Percentiles rank a stretch among this genome's conserved stretches.
Conservation (phyloP, 352 stramenopile species). For the Globisporangium nunn region DNA sequence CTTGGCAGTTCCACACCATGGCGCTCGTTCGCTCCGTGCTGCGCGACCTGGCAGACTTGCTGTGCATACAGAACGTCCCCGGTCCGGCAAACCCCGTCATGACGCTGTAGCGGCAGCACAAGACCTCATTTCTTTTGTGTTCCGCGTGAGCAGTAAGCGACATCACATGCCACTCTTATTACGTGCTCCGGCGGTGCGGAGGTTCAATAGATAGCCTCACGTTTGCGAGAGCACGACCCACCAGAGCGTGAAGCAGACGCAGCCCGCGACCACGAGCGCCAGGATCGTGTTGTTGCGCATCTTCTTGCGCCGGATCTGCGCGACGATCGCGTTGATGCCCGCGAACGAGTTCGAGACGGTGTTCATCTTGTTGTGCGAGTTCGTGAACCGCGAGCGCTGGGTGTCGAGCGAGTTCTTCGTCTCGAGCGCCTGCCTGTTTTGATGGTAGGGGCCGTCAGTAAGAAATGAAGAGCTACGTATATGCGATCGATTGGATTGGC, state of each 20-base stretch:
- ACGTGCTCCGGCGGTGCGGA: too few relatives aligned
- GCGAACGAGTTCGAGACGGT: conserved; percentile 88
- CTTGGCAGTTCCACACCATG: conserved; percentile 38
- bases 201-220: conserved; percentile 15
- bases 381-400: conserved; percentile 86
- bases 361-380: conserved; percentile 77
- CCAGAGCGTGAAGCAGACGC: conserved; percentile 96
- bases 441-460: too few relatives aligned
- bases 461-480: too few relatives aligned
- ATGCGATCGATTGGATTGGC: too few relatives aligned
- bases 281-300: conserved; percentile 96
- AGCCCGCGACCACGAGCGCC: conserved; percentile 92
- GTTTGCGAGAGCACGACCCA: conserved; percentile 82
- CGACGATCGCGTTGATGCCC: conserved; percentile 94
- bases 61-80: conserved; percentile 30
- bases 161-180: too few relatives aligned
- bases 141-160: too few relatives aligned
- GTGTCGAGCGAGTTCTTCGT: conserved; percentile 83
- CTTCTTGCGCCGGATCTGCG: conserved; percentile 95
- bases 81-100: conserved; percentile 26
- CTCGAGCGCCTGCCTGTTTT: conserved; percentile 64
- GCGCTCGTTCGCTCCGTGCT: conserved; percentile 38
- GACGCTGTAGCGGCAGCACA: conserved; percentile 25
- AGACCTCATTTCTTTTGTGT: too few relatives aligned
- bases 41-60: conserved; percentile 37